Percentiles rank a stretch among this genome's conserved stretches.
Conservation (phyloP, 768 basidiomycete genomes). For the Psilocybe azurescens region DNA sequence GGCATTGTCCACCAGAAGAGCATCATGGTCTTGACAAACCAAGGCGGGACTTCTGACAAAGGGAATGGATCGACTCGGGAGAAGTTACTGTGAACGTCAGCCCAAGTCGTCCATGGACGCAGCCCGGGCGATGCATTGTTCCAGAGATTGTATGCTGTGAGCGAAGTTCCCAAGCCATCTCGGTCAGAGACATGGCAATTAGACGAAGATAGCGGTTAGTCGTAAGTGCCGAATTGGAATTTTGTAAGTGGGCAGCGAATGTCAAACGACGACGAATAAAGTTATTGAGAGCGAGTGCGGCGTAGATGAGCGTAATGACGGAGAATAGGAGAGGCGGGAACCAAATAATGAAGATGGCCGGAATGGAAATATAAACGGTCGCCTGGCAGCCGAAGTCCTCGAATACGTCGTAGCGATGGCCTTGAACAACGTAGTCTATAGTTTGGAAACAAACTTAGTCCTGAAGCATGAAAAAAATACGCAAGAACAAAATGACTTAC, state of each 20-base stretch:
- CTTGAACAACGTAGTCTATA: slow-evolving; percentile 54
- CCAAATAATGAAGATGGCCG: slow-evolving; percentile 38
- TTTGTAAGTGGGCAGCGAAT: slow-evolving; percentile 49
- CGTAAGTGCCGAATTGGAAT: slow-evolving; percentile 34
- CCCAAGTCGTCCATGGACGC: slow-evolving; percentile 52
- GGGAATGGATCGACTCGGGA: slow-evolving; percentile 43
- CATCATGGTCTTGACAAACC: slow-evolving; percentile 6
- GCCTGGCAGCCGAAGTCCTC: slow-evolving; percentile 55
- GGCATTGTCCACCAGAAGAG: slow-evolving; percentile 35
- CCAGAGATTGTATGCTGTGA: not conserved
- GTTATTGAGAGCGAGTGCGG: slow-evolving; percentile 30
- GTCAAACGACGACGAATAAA: slow-evolving; percentile 54
- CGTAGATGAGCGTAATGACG: slow-evolving; percentile 2
- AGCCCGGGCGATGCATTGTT: slow-evolving; percentile 29
- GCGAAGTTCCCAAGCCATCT: slow-evolving; percentile 43
- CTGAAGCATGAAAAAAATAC: not conserved
- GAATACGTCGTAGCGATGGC: slow-evolving; percentile 54
- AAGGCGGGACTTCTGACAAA: slow-evolving; percentile 21
- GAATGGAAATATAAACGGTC: slow-evolving; percentile 35
- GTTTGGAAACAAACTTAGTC: not conserved
- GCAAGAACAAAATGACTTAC: slow-evolving; percentile 34
- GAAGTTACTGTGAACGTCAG: slow-evolving; percentile 53
- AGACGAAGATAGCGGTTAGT: slow-evolving; percentile 63
- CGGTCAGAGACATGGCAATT: slow-evolving; percentile 51
- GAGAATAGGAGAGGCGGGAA: slow-evolving; percentile 41